Base-by-base conservation (phyloP, 2,329 filamentous ascomycete genomes). In the Plenodomus biglobosus region DNA sequence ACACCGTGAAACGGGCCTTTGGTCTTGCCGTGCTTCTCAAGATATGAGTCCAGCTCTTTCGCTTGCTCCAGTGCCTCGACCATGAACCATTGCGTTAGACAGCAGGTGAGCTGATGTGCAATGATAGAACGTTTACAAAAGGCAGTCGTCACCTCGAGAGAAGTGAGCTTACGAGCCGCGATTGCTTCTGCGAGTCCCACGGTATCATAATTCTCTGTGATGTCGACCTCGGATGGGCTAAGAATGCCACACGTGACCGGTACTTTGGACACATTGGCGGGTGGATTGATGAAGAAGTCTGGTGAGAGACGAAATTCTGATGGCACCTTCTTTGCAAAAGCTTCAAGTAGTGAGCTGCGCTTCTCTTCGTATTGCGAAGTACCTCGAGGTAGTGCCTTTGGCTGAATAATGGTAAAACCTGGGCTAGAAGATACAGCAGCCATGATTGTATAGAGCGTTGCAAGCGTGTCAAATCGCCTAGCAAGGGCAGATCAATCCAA, bases 181-280 rank as follows among this genome's bases (percentile, higher is more conserved):
- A 79, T 73, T 8, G 70, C 73, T 21, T 62, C 65, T 0, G 74
- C 72, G 4, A 81, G 68, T 1, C 59, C 70, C 3, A 69, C 63
- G 0, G 73, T 76, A 53, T 79, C 76, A 40, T 76, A 74, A 13
- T 69, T 64, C 27, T 78, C 75, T 0, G 80, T 82, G 30, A 82
- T 78, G 8, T 70, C 65, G 3, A 81, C 52, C 56, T 82, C 79
- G n/a, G 65, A 50, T 0, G 68, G 39, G 0, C 75, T 72, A 6
- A 82, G 59, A 7, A 82, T 61, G 1, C 78, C 77, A 41, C 75
- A 76, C 13, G 42, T 48, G 2, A 11, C 30, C 13, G 57, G 59
- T 16, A 42, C 66, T 44, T 19, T 59, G 40, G 10, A 58, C 2
- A 64, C 61, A 46, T 64, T 38, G 10, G 45, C 35, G 8, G 61